Conservation (phyloP, 1,284 basidiomycete species). For the Moesziomyces aphidis region DNA sequence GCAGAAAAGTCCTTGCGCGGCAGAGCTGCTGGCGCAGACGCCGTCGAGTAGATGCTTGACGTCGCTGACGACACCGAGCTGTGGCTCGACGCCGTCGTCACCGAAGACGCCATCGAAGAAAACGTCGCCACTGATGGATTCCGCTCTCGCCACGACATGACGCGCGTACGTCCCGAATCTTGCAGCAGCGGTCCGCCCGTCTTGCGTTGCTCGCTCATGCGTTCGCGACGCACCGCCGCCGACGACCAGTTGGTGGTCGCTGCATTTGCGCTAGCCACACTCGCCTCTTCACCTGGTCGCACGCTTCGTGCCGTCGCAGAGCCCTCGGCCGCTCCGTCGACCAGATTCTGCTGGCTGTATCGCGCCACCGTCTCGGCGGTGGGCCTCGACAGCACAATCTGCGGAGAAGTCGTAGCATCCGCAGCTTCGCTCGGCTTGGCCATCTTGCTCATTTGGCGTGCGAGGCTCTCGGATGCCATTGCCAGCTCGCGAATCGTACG, state of each 20-base stretch:
- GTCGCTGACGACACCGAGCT: conserved; percentile 42
- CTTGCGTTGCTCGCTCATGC: conserved; percentile 51
- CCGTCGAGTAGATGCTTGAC: conserved; percentile 55
- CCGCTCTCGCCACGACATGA: conserved; percentile 54
- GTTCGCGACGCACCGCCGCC: conserved; percentile 48
- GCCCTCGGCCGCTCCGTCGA: conserved; percentile 5
- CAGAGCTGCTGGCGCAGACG: conserved; percentile 54
- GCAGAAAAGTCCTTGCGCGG: conserved; percentile 35
- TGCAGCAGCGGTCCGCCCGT: conserved; percentile 13
- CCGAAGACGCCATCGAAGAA: conserved; percentile 36
- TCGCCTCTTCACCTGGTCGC: conserved; percentile 4
- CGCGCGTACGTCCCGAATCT: conserved; percentile 39
- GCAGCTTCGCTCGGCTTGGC: conserved; percentile 39
- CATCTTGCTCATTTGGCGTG: conserved; percentile 57
- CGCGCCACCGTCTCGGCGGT: conserved; percentile 43
- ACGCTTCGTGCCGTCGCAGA: neutral
- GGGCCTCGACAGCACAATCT: conserved; percentile 32
- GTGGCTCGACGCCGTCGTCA: conserved; percentile 32
- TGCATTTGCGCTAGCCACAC: conserved; percentile 10
- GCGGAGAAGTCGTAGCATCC: conserved; percentile 14
- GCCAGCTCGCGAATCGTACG: conserved; percentile 52
- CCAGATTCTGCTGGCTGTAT: conserved; percentile 32
- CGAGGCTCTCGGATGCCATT: conserved; percentile 50
- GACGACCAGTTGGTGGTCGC: conserved; percentile 43
- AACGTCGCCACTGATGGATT: conserved; percentile 48